Evolutionary conservation across 2,329 filamentous ascomycete species (phyloP).

Genomic region (Verticillium isaacii): DNA sequence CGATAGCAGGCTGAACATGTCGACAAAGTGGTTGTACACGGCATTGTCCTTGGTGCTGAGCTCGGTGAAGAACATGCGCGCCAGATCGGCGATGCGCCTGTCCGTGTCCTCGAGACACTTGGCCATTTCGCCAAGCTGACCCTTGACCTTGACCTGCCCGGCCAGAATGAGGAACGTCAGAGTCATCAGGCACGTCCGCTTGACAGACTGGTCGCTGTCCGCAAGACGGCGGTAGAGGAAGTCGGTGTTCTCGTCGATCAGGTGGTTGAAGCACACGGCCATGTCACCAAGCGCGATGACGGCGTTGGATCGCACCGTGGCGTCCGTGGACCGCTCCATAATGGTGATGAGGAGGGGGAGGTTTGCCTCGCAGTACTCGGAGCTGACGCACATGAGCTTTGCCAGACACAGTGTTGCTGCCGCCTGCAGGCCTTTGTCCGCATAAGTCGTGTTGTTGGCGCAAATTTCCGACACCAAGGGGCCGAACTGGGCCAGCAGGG

Average conservation of each 20-base stretch:
- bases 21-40: constrained; percentile 98
- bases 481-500: constrained; percentile 84
- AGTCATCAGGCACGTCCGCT: constrained; percentile 97
- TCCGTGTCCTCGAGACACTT: constrained; percentile 98
- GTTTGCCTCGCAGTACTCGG: constrained; percentile 93
- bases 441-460: constrained; percentile 88
- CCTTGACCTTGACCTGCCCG: constrained; percentile 98
- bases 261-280: constrained; percentile 98
- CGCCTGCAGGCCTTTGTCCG: constrained; percentile 84
- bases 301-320: constrained; percentile 90
- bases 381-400: constrained; percentile 97
- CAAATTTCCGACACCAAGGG: constrained; percentile 91
- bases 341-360: constrained; percentile 94
- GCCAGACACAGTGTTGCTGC: constrained; percentile 91
- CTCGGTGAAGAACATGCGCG: constrained; percentile 97
- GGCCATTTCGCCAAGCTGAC: constrained; percentile 96
- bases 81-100: constrained; percentile 86
- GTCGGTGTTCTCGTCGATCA: constrained; percentile 98
- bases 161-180: constrained; percentile 95
- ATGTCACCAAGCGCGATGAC: constrained; percentile 97
- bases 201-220: constrained; percentile 83
- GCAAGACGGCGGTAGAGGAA: constrained; percentile 93
- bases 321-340: constrained; percentile 88
- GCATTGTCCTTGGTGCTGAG: constrained; percentile 97
- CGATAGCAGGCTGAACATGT: constrained; percentile 94